Base-by-base conservation (phyloP, 495 filamentous ascomycete genomes). In the Podospora anserina region DNA sequence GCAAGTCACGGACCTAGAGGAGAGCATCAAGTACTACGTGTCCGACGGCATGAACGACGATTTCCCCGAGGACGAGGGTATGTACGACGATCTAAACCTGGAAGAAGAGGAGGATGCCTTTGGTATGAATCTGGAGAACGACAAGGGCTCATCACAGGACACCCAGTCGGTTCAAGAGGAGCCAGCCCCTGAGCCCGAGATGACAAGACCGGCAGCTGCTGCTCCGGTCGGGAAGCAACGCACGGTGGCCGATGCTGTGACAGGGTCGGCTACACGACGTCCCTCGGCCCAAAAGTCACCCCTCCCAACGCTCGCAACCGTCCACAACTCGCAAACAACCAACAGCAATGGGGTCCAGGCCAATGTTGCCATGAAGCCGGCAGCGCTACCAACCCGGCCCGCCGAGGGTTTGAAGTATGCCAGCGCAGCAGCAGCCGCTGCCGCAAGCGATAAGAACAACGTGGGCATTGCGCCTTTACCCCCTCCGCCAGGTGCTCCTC, bases 321-420 rank as follows among this genome's bases (percentile, higher is more conserved):
- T 98, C 64, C 90, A 94, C 76, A 75, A 80, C 27, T 87, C 90
- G 7, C 78, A 89, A 61, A 81, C 90, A 1, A 89, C 78, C 71
- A 83, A 88, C 64, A 85, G 84, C 65, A 92, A 87, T 74, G 86
- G 87, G 71, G 85, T 82, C 32, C 70, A 78, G 26, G 77, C 78
- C 57, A 82, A 68, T 64, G 68, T 75, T 30, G 75, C 80, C 66
- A 92, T 98, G 95, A 99, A 98, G 79, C 94, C 95, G 19, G 95
- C 96, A 16, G 90, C 94, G 15, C 74, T 92, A 72, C 96, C 95
- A 7, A 88, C 91, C 56, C 88, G 93, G 73, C 86, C 91, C 3
- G 89, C 93, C 39, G 94, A 98, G 76, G 91, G 91, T 0, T 82
- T 98, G 71, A 97, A 97, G 79, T 98, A 98, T 77, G 95, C 96